phyloP scores from a whole-genome alignment of 1,284 basidiomycete genomes.

The Fistulinella staudtii region DNA sequence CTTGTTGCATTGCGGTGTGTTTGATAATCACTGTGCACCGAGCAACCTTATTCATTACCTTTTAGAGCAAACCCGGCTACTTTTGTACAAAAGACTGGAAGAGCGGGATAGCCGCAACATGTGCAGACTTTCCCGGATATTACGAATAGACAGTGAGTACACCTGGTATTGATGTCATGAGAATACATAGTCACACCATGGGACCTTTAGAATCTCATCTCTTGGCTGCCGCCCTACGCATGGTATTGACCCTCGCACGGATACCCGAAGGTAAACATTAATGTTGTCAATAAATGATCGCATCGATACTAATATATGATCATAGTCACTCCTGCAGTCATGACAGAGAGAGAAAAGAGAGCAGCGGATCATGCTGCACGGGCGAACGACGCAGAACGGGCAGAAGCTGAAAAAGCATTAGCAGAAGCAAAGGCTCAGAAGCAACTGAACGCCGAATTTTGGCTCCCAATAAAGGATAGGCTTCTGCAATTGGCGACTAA shows the following conservation, averaged over 20 bases:
- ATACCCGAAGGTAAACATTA: conserved; percentile 9
- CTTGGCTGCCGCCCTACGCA: conserved; percentile 17
- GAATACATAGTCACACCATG: too few relatives aligned
- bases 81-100: conserved; percentile 10
- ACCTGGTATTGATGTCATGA: too few relatives aligned
- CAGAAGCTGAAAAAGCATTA: not conserved
- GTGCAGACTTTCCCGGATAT: conserved; percentile 15
- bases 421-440: not conserved
- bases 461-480: conserved; percentile 5
- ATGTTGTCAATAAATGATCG: not conserved
- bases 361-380: not conserved
- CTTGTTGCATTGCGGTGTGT: conserved; percentile 22
- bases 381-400: not conserved
- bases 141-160: conserved; percentile 11
- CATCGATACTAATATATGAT: not conserved
- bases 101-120: not conserved
- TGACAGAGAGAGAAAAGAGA: not conserved
- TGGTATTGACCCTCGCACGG: conserved; percentile 16
- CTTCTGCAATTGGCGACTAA: conserved; percentile 15
- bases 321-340: not conserved
- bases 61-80: conserved; percentile 10
- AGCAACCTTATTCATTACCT: not conserved
- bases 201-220: conserved; percentile 10
- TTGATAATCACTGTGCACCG: not conserved
- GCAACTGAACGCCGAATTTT: conserved; percentile 1